phyloP scores from a whole-genome alignment of 148 eudicot genomes.

The Rheum nobile region DNA sequence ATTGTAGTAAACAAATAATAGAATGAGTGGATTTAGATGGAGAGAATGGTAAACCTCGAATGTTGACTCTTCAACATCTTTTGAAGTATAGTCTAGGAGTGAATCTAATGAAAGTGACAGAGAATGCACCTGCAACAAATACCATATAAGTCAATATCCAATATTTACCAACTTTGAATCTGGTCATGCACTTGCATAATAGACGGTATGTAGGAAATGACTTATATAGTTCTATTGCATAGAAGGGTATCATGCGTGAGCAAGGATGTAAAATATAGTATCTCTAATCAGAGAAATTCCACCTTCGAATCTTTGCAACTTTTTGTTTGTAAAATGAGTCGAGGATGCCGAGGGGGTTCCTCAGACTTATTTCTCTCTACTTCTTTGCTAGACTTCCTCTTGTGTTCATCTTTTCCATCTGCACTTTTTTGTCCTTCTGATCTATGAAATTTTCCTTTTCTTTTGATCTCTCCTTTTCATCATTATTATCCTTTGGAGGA shows the following conservation, averaged over 20 bases:
- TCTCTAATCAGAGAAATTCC: slow-evolving; percentile 9
- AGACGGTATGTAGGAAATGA: no score
- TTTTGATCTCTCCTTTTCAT: no score
- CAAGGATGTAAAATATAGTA: no score
- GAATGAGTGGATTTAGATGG: no score
- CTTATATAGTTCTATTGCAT: no score
- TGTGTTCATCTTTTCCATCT: slow-evolving; percentile 42
- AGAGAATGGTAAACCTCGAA: slow-evolving; percentile 58
- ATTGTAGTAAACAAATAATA: no score
- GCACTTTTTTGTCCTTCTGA: slow-evolving; percentile 42
- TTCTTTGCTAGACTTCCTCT: slow-evolving; percentile 41
- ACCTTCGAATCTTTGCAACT: slow-evolving; percentile 51
- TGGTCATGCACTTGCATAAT: no score
- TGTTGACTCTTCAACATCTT: slow-evolving; percentile 74
- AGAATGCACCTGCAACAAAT: slow-evolving; percentile 59
- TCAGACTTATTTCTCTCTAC: slow-evolving; percentile 50
- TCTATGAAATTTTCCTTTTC: slow-evolving; percentile 5
- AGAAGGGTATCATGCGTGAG: no score
- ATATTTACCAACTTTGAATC: no score
- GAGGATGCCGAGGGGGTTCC: slow-evolving; percentile 81
- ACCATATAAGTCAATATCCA: no score
- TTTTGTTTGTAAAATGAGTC: slow-evolving; percentile 58
- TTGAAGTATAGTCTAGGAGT: slow-evolving; percentile 66
- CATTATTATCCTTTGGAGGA: no score
- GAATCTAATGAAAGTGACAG: slow-evolving; percentile 85